A percentile compares a stretch with the other conserved stretches of the same genome.
Conservation (phyloP, 73 alveolate species). For the Paramecium primaurelia region DNA sequence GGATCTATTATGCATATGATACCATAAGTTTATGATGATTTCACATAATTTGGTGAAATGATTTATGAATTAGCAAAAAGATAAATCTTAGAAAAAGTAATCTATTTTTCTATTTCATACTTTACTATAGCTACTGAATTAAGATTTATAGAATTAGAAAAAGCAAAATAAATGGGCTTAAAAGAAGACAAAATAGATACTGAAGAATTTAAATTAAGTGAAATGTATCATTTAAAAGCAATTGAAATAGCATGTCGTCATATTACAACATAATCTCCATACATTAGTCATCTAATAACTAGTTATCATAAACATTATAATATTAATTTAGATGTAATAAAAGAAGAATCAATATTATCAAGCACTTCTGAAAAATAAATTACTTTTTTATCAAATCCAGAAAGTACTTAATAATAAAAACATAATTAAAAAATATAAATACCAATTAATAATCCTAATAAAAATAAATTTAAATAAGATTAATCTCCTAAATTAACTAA, state of each 20-base stretch:
- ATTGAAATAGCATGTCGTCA: constrained; percentile 57
- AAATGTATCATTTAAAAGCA: constrained; percentile 47
- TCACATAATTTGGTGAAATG: constrained; percentile 42
- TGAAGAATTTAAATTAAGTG: constrained; percentile 52
- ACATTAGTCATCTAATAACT: constrained; percentile 50
- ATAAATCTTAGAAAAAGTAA: constrained; percentile 40
- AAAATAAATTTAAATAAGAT: neutral
- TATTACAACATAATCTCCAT: constrained; percentile 37
- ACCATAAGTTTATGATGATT: constrained; percentile 39
- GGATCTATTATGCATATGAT: constrained; percentile 61
- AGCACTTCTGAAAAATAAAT: neutral
- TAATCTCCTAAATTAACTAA: constrained; percentile 7
- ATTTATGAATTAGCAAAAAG: constrained; percentile 56
- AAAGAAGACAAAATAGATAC: constrained; percentile 26
- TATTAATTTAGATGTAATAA: constrained; percentile 31
- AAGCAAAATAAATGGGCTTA: neutral
- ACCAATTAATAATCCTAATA: neutral
- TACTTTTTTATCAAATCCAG: neutral
- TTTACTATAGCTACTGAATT: constrained; percentile 63
- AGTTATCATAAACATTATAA: constrained; percentile 58
- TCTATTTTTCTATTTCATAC: constrained; percentile 50
- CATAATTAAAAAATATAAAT: neutral
- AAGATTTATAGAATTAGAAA: constrained; percentile 53
- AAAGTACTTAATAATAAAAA: neutral
- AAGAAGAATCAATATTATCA: constrained; percentile 18